Conservation (phyloP, 441 rosid genomes). For the Pelargonium australe region DNA sequence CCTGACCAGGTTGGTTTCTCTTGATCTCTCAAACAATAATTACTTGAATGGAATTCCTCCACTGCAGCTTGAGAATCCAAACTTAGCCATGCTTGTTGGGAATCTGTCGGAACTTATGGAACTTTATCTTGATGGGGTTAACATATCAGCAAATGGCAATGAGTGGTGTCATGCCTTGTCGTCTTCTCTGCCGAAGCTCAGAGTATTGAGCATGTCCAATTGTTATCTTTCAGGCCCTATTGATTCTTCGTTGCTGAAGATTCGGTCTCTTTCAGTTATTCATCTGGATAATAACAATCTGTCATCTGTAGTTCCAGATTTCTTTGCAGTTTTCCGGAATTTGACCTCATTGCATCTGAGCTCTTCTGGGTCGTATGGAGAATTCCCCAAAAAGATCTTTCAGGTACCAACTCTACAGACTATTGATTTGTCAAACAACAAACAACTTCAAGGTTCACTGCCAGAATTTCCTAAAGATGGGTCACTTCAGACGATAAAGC, state of each 20-base stretch:
- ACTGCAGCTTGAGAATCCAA: slow-evolving; percentile 29
- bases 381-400: slow-evolving; percentile 6
- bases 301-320: slow-evolving; percentile 2
- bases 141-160: slow-evolving; percentile 1
- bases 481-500: slow-evolving; percentile 23
- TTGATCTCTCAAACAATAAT: slow-evolving; percentile 28
- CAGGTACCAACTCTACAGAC: slow-evolving; percentile 3
- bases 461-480: not conserved
- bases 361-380: not conserved
- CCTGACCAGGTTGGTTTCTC: slow-evolving; percentile 27
- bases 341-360: not conserved
- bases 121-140: slow-evolving; percentile 10
- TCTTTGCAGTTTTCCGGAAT: slow-evolving; percentile 9
- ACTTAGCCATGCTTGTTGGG: slow-evolving; percentile 16
- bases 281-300: not conserved
- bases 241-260: slow-evolving; percentile 21
- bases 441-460: not conserved
- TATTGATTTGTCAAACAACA: not conserved
- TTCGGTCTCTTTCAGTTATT: slow-evolving; percentile 21
- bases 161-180: slow-evolving; percentile 25
- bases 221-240: slow-evolving; percentile 10
- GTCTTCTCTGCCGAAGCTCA: slow-evolving; percentile 20
- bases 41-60: not conserved
- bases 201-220: slow-evolving; percentile 13
- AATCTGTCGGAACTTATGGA: slow-evolving; percentile 8